phyloP scores from a whole-genome alignment of 2,329 filamentous ascomycete species.

The Fusarium humuli region DNA sequence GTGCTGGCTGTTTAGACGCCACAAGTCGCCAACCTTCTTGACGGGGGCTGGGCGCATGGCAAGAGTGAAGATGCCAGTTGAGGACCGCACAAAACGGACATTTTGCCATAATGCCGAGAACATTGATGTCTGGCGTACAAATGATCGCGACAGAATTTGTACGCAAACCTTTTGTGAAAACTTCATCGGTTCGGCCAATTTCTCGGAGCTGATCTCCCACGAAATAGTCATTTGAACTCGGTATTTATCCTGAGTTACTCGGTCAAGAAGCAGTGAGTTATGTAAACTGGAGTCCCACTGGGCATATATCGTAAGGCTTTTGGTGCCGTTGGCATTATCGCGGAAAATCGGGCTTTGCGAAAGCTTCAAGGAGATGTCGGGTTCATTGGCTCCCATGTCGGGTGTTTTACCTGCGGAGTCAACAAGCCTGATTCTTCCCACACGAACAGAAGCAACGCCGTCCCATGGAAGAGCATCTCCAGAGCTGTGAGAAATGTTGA shows the following conservation, averaged over 20 bases:
- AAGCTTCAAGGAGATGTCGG: constrained; percentile 81
- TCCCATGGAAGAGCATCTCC: constrained; percentile 91
- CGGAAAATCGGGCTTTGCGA: constrained; percentile 82
- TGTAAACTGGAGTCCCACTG: constrained; percentile 98
- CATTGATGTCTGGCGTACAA: constrained; percentile 87
- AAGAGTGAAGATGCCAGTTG: constrained; percentile 86
- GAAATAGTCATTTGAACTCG: constrained; percentile 87
- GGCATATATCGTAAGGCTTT: constrained; percentile 84
- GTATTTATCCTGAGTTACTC: constrained; percentile 91
- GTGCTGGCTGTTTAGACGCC: constrained; percentile 94
- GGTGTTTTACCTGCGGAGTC: constrained; percentile 88
- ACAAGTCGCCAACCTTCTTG: constrained; percentile 91
- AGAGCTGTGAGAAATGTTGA: constrained; percentile 91
- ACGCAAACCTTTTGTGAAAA: constrained; percentile 85
- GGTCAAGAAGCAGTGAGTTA: constrained; percentile 90
- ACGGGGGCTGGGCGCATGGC: constrained; percentile 88
- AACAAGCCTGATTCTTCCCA: constrained; percentile 84
- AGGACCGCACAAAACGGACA: constrained; percentile 86
- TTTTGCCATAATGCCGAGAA: constrained; percentile 89
- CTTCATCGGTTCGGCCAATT: constrained; percentile 86
- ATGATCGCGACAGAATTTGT: constrained; percentile 85
- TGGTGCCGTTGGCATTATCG: constrained; percentile 89
- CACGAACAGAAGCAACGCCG: constrained; percentile 79
- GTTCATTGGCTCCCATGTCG: constrained; percentile 77
- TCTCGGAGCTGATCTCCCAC: constrained; percentile 87